Evolutionary conservation across 2,329 filamentous ascomycete genomes (phyloP).

Genomic region (Penicillium polonicum): DNA sequence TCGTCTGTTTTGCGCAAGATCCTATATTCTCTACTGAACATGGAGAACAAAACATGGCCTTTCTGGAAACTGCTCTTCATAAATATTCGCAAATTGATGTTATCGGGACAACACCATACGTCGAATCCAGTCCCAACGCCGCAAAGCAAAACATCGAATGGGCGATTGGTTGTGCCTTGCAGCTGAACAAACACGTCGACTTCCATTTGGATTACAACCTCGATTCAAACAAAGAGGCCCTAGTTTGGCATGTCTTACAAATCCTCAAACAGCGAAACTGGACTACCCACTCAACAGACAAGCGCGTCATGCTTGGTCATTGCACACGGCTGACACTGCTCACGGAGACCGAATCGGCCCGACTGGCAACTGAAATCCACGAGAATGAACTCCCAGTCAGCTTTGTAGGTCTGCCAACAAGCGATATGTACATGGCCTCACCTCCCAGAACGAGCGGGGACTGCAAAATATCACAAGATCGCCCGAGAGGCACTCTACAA

Average conservation of each 20-base stretch:
- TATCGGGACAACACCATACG: slow-evolving; percentile 68
- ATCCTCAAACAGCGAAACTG: slow-evolving; percentile 53
- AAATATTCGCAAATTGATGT: slow-evolving; percentile 51
- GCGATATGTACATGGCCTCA: slow-evolving; percentile 71
- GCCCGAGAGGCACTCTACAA: slow-evolving; percentile 61
- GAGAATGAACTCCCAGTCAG: slow-evolving; percentile 55
- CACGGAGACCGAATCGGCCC: slow-evolving; percentile 48
- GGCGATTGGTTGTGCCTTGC: slow-evolving; percentile 57
- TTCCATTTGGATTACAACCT: slow-evolving; percentile 72
- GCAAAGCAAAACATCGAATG: slow-evolving; percentile 61
- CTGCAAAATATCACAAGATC: slow-evolving; percentile 16
- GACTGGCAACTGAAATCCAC: slow-evolving; percentile 50
- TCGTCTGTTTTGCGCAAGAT: slow-evolving; percentile 71
- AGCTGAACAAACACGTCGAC: slow-evolving; percentile 59
- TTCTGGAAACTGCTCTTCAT: slow-evolving; percentile 51
- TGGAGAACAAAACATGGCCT: slow-evolving; percentile 51
- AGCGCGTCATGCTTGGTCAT: slow-evolving; percentile 63
- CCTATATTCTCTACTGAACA: slow-evolving; percentile 60
- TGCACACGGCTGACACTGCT: slow-evolving; percentile 66
- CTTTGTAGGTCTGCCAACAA: slow-evolving; percentile 69
- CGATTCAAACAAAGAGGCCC: slow-evolving; percentile 48
- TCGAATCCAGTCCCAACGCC: slow-evolving; percentile 54
- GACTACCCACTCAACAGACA: slow-evolving; percentile 42
- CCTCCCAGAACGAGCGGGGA: slow-evolving; percentile 27
- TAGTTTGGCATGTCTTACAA: slow-evolving; percentile 57